Evolutionary conservation across 2,329 filamentous ascomycete genomes (phyloP).

Genomic region (Ophioceras dolichostomum): DNA sequence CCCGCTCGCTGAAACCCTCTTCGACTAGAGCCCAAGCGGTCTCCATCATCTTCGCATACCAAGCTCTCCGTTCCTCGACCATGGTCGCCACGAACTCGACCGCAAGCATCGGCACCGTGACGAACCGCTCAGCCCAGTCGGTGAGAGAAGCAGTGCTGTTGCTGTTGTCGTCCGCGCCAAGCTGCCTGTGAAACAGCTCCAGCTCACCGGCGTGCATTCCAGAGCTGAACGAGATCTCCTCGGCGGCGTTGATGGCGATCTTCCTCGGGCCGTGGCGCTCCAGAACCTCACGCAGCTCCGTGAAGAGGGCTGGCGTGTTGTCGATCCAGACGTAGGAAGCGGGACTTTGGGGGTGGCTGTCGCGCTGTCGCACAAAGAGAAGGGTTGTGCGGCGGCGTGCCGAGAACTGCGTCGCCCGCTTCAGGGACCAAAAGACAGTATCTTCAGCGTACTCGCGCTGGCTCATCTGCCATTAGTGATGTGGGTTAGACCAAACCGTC

Average conservation of each 20-base stretch:
- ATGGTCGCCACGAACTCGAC: slow-evolving; percentile 33
- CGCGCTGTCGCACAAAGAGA: slow-evolving; percentile 23
- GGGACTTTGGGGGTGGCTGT: slow-evolving; percentile 9
- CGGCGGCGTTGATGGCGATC: slow-evolving; percentile 31
- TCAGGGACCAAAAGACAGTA: slow-evolving; percentile 37
- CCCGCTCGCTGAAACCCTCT: slow-evolving; percentile 49
- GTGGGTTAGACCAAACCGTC: neutral
- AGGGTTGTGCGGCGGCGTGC: slow-evolving; percentile 35
- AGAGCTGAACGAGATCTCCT: slow-evolving; percentile 30
- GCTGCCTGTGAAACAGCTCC: slow-evolving; percentile 20
- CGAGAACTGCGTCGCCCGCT: slow-evolving; percentile 30
- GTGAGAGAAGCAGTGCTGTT: slow-evolving; percentile 26
- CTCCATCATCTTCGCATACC: slow-evolving; percentile 32
- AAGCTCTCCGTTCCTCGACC: slow-evolving; percentile 23
- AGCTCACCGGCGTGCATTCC: slow-evolving; percentile 36
- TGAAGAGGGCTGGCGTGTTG: slow-evolving; percentile 31
- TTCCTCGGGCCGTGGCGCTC: slow-evolving; percentile 19
- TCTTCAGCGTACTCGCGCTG: slow-evolving; percentile 39
- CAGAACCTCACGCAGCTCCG: slow-evolving; percentile 23
- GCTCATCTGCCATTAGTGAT: slow-evolving; percentile 23
- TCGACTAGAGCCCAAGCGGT: slow-evolving; percentile 57
- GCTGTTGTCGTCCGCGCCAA: no score
- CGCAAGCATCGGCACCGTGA: slow-evolving; percentile 27
- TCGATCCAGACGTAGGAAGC: slow-evolving; percentile 30
- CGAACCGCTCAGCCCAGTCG: slow-evolving; percentile 24